Percentiles rank a stretch among this genome's conserved stretches.
Conservation (phyloP, 345 rosid genomes). For the Acer campestre region DNA sequence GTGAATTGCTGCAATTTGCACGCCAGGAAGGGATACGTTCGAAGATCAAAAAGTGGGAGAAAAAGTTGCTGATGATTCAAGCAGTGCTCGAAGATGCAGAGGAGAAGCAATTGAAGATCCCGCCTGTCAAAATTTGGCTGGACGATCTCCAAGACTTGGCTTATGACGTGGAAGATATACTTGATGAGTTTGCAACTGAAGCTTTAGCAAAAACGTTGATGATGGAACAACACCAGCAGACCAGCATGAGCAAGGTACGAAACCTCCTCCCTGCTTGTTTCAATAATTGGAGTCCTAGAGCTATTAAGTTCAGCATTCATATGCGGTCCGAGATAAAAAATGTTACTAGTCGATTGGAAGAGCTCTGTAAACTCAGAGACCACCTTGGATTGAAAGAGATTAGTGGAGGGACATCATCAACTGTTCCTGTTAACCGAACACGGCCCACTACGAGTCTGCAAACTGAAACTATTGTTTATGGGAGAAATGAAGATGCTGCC, state of each 20-base stretch:
- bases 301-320: too few species aligned
- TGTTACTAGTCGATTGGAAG: too few species aligned
- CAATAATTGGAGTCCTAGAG: too few species aligned
- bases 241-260: too few species aligned
- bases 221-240: too few species aligned
- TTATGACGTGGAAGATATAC: conserved; percentile 17
- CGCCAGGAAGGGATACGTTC: fast-evolving
- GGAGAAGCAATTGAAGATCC: background rate
- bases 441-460: background rate
- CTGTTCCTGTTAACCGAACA: too few species aligned
- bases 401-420: too few species aligned
- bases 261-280: background rate
- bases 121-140: background rate
- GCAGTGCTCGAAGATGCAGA: conserved; percentile 3
- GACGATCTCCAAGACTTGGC: conserved; percentile 1
- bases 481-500: background rate
- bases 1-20: background rate
- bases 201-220: background rate
- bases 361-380: too few species aligned
- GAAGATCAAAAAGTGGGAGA: background rate
- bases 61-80: fast-evolving
- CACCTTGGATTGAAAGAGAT: too few species aligned
- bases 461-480: background rate
- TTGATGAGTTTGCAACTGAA: conserved; percentile 3
- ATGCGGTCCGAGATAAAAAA: too few species aligned